These are phyloP conservation scores for Cladosporium colombiae DNA, from an alignment of 2,329 filamentous ascomycete species.

Conservation along the genomic window DNA sequence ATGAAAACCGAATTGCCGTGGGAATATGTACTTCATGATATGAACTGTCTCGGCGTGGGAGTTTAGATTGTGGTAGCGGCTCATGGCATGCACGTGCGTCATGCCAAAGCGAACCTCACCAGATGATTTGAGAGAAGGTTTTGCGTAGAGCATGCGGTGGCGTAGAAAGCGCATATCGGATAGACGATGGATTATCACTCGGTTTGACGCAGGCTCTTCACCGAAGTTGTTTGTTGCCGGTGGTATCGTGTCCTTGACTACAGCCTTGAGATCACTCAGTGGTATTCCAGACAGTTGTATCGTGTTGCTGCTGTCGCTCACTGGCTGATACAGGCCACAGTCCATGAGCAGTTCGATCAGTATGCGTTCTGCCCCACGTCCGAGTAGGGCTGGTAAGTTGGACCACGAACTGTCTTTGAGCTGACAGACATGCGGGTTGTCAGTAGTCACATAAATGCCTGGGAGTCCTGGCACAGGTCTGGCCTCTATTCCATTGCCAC, in stretches of 20 bases:
- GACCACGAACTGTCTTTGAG: constrained; percentile 76
- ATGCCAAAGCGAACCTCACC: constrained; percentile 72
- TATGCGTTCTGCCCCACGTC: constrained; percentile 71
- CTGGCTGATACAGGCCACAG: constrained; percentile 70
- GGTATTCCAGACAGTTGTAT: constrained; percentile 77
- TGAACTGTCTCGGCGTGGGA: constrained; percentile 62
- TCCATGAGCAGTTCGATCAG: constrained; percentile 77
- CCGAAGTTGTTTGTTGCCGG: not conserved
- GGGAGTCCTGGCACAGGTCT: constrained; percentile 56
- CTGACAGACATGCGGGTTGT: constrained; percentile 68
- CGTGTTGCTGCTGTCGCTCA: constrained; percentile 65
- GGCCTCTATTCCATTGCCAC: constrained; percentile 34
- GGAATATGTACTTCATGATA: constrained; percentile 91
- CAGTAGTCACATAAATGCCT: constrained; percentile 63
- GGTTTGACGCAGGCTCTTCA: too few species aligned
- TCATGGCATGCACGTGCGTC: constrained; percentile 80
- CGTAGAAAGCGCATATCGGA: constrained; percentile 69
- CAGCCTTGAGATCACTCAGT: constrained; percentile 48
- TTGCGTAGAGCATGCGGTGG: constrained; percentile 83
- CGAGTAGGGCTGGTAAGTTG: constrained; percentile 71
- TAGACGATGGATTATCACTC: constrained; percentile 18
- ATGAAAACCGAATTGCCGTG: constrained; percentile 82
- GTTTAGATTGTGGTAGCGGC: constrained; percentile 59
- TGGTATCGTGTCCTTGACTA: not conserved
- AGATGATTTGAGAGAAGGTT: constrained; percentile 67